These are phyloP conservation scores for Ophiostoma piceae DNA, from an alignment of 2,329 filamentous ascomycete genomes.

Conservation along the genomic window DNA sequence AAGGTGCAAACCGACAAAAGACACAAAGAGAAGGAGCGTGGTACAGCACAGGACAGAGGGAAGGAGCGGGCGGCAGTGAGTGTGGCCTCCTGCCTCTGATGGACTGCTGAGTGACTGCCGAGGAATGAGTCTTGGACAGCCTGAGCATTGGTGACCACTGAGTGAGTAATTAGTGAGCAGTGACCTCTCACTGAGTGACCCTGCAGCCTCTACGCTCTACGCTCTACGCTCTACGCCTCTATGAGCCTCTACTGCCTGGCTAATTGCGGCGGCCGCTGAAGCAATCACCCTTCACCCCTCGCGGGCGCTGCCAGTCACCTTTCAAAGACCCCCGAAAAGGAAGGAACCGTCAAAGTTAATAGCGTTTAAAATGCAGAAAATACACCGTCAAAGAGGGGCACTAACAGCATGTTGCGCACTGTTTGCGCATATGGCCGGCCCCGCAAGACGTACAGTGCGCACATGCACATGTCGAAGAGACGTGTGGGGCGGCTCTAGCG, in stretches of 20 bases:
- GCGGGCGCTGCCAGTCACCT: background rate
- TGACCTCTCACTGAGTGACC: too few species aligned
- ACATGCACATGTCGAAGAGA: background rate
- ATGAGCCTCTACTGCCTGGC: too few species aligned
- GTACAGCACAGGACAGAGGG: background rate
- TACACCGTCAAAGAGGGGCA: conserved; percentile 15
- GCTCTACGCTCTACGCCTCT: too few species aligned
- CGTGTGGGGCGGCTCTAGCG: background rate
- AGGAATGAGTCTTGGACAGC: background rate
- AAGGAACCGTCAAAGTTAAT: background rate
- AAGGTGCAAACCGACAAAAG: conserved; percentile 6
- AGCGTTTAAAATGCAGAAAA: background rate
- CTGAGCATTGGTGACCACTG: background rate
- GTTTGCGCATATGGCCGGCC: background rate
- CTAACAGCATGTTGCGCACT: background rate
- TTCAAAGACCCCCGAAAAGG: background rate
- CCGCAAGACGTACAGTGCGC: background rate
- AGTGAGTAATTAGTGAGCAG: background rate
- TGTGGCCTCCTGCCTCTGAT: background rate
- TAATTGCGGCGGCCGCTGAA: background rate
- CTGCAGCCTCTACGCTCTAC: too few species aligned
- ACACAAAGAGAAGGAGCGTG: conserved; percentile 16
- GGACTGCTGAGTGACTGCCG: background rate
- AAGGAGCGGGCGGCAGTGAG: conserved; percentile 7
- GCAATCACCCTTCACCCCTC: conserved; percentile 13